A percentile compares a stretch with the other conserved stretches of the same genome.
These are phyloP conservation scores for Colletotrichum tofieldiae DNA, from an alignment of 2,329 filamentous ascomycete species.

Conservation along the genomic window DNA sequence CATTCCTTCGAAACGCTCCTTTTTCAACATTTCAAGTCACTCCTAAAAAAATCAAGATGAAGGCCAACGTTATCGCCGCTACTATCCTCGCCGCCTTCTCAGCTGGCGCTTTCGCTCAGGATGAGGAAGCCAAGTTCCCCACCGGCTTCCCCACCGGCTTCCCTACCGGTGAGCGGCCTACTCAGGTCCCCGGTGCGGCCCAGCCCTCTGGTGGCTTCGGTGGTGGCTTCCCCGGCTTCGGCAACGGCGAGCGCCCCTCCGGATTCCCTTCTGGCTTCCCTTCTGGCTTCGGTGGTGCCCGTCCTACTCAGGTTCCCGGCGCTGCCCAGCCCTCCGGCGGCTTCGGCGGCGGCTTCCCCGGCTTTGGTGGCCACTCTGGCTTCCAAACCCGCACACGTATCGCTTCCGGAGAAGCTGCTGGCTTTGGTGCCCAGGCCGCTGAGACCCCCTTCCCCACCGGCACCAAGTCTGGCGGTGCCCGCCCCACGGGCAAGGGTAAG, in stretches of 20 bases:
- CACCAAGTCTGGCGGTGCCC: constrained; percentile 15
- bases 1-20: constrained; percentile 21
- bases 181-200: no score
- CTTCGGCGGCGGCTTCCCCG: constrained; percentile 21
- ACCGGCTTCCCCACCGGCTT: constrained; percentile 26
- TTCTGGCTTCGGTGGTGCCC: constrained; percentile 17
- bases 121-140: constrained; percentile 14
- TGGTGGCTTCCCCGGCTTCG: no score
- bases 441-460: constrained; percentile 26
- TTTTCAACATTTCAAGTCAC: constrained; percentile 1
- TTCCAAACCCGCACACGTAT: constrained; percentile 34
- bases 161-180: neutral
- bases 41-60: constrained; percentile 31
- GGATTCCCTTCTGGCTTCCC: constrained; percentile 18
- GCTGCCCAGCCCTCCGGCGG: constrained; percentile 23
- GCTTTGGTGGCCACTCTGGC: constrained; percentile 32
- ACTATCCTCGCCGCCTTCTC: constrained; percentile 40
- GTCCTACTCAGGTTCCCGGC: constrained; percentile 22
- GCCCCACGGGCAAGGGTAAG: constrained; percentile 25
- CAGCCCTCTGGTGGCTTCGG: no score
- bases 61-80: constrained; percentile 37
- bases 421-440: constrained; percentile 14
- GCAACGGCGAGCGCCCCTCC: no score
- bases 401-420: constrained; percentile 4
- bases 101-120: constrained; percentile 30